phyloP scores from a whole-genome alignment of 2,329 filamentous ascomycete genomes.

The Penicillium sp. region DNA sequence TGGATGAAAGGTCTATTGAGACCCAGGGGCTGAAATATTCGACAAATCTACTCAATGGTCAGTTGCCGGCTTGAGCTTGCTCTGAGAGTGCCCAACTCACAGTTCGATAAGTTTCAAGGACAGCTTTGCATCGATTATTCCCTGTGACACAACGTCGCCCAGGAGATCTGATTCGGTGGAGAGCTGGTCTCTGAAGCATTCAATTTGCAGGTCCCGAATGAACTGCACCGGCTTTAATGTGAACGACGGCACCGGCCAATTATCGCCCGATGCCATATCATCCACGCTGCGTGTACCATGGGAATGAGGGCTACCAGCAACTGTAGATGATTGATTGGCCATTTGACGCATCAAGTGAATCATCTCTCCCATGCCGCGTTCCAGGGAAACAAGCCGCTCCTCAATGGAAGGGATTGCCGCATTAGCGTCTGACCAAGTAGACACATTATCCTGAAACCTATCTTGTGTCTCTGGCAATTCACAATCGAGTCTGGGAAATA shows the following conservation, averaged over 20 bases:
- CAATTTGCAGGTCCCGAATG: conserved; percentile 41
- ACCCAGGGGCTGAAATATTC: conserved; percentile 43
- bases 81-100: conserved; percentile 25
- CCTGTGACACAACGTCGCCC: conserved; percentile 37
- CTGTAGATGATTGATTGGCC: conserved; percentile 34
- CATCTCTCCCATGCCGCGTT: conserved; percentile 44
- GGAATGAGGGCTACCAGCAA: conserved; percentile 26
- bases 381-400: conserved; percentile 41
- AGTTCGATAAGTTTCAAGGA: conserved; percentile 41
- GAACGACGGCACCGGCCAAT: conserved; percentile 29
- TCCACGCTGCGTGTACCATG: conserved; percentile 34
- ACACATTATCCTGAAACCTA: conserved; percentile 40
- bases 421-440: conserved; percentile 41
- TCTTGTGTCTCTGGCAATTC: conserved; percentile 44
- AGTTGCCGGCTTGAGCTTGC: neutral
- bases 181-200: conserved; percentile 37
- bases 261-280: conserved; percentile 32
- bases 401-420: conserved; percentile 42
- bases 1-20: conserved; percentile 38
- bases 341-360: conserved; percentile 43
- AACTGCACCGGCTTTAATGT: conserved; percentile 41
- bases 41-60: conserved; percentile 31
- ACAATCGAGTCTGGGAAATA: conserved; percentile 39
- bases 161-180: conserved; percentile 33
- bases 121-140: conserved; percentile 40